These are phyloP conservation scores for Geosmithia putterillii DNA, from an alignment of 2,329 filamentous ascomycete species.

Conservation along the genomic window DNA sequence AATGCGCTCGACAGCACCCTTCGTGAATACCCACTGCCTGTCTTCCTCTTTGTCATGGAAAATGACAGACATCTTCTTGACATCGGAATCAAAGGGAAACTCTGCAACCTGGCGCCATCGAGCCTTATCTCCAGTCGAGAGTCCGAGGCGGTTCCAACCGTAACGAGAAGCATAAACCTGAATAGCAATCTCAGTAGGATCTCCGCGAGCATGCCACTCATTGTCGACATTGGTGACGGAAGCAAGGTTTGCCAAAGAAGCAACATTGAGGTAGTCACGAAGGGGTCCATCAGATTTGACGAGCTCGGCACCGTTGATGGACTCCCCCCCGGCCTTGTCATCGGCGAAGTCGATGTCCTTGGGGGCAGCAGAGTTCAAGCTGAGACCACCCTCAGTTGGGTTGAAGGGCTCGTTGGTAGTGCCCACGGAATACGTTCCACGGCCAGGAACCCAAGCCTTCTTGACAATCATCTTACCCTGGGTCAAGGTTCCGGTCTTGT, in stretches of 20 bases:
- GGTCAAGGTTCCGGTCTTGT: slow-evolving; percentile 44
- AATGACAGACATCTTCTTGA: slow-evolving; percentile 47
- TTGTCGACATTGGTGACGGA: slow-evolving; percentile 41
- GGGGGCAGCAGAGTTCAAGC: slow-evolving; percentile 22
- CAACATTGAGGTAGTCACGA: slow-evolving; percentile 46
- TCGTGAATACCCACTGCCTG: slow-evolving; percentile 35
- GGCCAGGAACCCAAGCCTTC: slow-evolving; percentile 37
- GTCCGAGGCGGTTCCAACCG: slow-evolving; percentile 21
- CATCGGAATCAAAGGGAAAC: slow-evolving; percentile 44
- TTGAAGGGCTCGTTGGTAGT: slow-evolving; percentile 43
- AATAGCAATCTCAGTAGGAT: slow-evolving; percentile 46
- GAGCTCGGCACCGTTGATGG: slow-evolving; percentile 13
- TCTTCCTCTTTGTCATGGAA: slow-evolving; percentile 20
- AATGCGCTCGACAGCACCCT: slow-evolving; percentile 57
- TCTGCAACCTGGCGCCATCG: slow-evolving; percentile 31
- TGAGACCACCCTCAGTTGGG: slow-evolving; percentile 36
- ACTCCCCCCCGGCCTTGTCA: slow-evolving; percentile 14
- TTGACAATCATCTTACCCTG: slow-evolving; percentile 41
- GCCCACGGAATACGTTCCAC: slow-evolving; percentile 32
- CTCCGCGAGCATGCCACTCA: slow-evolving; percentile 51
- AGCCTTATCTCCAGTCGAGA: slow-evolving; percentile 9
- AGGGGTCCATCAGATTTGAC: slow-evolving; percentile 34
- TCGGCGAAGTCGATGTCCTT: slow-evolving; percentile 24
- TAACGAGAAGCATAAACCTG: slow-evolving; percentile 46
- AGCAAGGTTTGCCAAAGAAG: slow-evolving; percentile 54